These are phyloP conservation scores for Groenewaldozyma auringiensis DNA, from an alignment of 1,139 yeast species.

Conservation along the genomic window DNA sequence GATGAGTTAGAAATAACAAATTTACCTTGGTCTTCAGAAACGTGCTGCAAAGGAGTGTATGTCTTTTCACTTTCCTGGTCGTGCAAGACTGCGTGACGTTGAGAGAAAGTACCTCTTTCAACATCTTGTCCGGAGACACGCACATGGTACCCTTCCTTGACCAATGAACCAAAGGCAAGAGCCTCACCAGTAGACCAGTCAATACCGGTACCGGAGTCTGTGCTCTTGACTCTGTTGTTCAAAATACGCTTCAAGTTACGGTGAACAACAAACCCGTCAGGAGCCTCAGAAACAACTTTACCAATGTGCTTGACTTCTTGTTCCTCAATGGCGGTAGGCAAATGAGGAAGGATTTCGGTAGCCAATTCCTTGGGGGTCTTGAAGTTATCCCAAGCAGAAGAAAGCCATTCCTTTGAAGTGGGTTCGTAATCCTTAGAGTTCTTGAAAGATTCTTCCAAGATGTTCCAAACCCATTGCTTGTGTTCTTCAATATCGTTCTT, in stretches of 20 bases:
- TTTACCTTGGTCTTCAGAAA: conserved; percentile 75
- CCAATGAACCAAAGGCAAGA: conserved; percentile 88
- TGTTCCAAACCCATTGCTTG: conserved; percentile 96
- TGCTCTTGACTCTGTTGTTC: conserved; percentile 76
- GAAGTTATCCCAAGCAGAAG: conserved; percentile 98
- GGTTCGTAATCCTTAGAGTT: conserved; percentile 88
- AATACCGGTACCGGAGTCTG: conserved; percentile 85
- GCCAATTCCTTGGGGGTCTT: conserved; percentile 97
- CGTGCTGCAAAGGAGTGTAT: conserved; percentile 76
- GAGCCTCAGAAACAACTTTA: conserved; percentile 69
- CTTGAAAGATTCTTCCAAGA: conserved; percentile 79
- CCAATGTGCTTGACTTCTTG: conserved; percentile 71
- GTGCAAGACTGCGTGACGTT: conserved; percentile 97
- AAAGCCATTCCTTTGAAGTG: conserved; percentile 93
- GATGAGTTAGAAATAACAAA: conserved; percentile 93
- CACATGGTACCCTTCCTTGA: conserved; percentile 89
- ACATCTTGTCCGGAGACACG: conserved; percentile 99
- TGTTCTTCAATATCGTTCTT: conserved; percentile 89
- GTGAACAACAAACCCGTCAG: conserved; percentile 82
- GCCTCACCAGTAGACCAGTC: conserved; percentile 99
- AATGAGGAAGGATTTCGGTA: conserved; percentile 88
- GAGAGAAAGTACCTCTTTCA: conserved; percentile 99
- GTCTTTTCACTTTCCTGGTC: conserved; percentile 84
- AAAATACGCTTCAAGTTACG: conserved; percentile 94
- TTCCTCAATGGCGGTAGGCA: conserved; percentile 87